Base-by-base conservation (phyloP, 1,284 basidiomycete species). In the Somion occarium region DNA sequence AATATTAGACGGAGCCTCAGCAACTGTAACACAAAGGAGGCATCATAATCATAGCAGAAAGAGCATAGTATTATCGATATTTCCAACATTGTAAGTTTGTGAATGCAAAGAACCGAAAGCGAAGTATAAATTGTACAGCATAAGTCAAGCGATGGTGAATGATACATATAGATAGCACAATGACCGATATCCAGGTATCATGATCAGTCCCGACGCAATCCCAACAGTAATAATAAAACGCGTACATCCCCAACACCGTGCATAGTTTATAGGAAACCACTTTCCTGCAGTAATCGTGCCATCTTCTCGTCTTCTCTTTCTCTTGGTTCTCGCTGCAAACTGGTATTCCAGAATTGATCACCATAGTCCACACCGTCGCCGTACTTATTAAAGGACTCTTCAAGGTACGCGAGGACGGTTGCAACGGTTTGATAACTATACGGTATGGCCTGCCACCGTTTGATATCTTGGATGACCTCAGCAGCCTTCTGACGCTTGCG, bases 301-400 rank as follows among this genome's bases (percentile, higher is more conserved):
- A 96, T 93, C 76, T 91, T 93, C 71, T 93, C 91, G 59, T 93
- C 93, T 61, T 97, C 93, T 49, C 92, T 78, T 69, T 98, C 95
- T 53, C 93, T 79, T 22, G 97, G 95, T 67, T 99, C 96, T 20
- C 93, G 73, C 63, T 84, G 80, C 57, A 97, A 71, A 71, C 89
- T 93, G 54, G 91, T 75, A 52, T 88, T 83, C 83, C 93, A 98
- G 68, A 92, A 85, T 58, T 83, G 80, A 51, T 90, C 86, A 44
- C 79, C 79, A 39, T 80, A 78, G 53, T 79, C 62, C 3, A 55
- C 60, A 12, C 78, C 46, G 73, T 72, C 42, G 75, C 37, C 50
- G 60, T 85, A 88, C 59, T 81, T 76, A 51, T 78, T 80, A 58
- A 98, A 74, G 3, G 83, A 83, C 41, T 89, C 83, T 58, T 90